phyloP scores from a whole-genome alignment of 2,329 filamentous ascomycete genomes.

The Botryotinia narcissicola region DNA sequence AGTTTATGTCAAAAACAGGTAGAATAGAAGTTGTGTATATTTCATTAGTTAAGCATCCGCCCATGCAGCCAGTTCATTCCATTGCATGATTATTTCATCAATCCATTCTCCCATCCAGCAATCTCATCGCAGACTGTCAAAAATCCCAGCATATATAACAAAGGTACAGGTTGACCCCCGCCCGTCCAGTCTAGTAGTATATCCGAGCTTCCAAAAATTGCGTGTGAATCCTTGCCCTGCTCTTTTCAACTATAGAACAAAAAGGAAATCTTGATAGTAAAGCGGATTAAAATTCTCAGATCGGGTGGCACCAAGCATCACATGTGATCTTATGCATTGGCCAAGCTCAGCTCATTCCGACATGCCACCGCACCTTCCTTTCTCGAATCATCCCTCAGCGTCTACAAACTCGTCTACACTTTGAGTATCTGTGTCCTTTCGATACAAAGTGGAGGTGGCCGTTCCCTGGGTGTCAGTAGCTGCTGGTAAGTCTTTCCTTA shows the following conservation, averaged over 20 bases:
- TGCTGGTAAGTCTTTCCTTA: constrained; percentile 50
- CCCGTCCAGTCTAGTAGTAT: constrained; percentile 16
- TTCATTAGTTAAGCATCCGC: constrained; percentile 7
- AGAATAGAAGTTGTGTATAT: not conserved
- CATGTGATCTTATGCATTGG: not conserved
- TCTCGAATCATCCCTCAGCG: constrained; percentile 31
- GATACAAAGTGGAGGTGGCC: constrained; percentile 24
- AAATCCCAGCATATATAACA: constrained; percentile 12
- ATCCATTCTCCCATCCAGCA: not conserved
- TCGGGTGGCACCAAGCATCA: not conserved
- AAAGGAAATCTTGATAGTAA: not conserved
- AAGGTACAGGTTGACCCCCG: constrained; percentile 16
- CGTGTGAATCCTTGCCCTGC: not conserved
- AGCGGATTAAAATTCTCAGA: not conserved
- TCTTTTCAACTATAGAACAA: not conserved
- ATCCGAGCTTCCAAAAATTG: constrained; percentile 2
- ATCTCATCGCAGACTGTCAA: constrained; percentile 1
- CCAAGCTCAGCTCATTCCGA: not conserved
- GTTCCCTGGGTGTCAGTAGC: constrained; percentile 17
- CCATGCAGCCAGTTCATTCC: not conserved
- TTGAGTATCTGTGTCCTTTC: constrained; percentile 36
- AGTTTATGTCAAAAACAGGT: not conserved
- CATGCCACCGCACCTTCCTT: not conserved
- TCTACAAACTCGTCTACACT: constrained; percentile 40
- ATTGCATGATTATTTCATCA: not conserved